phyloP scores from a whole-genome alignment of 495 filamentous ascomycete genomes.

The Bryoglossum gracile region DNA sequence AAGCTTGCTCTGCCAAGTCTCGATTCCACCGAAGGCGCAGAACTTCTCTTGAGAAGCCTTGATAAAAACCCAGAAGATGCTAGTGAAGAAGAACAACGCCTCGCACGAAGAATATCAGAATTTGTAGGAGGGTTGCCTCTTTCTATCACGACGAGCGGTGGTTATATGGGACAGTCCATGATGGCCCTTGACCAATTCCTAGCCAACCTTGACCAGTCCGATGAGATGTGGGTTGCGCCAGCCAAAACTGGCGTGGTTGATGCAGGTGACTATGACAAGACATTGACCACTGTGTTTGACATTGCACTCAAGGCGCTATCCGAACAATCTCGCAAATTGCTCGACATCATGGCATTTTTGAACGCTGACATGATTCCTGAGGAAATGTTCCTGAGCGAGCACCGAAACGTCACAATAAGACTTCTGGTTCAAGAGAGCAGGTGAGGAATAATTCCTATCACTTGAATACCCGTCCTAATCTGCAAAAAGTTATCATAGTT shows the following conservation, averaged over 20 bases:
- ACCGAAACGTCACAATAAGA: too few species aligned
- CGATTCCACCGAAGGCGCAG: constrained; percentile 2
- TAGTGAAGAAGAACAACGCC: not conserved
- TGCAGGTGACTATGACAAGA: constrained; percentile 1
- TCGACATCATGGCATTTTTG: constrained; percentile 27
- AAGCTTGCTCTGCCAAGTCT: constrained; percentile 1
- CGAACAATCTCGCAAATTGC: constrained; percentile 14
- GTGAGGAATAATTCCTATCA: too few species aligned
- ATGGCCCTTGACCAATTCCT: too few species aligned
- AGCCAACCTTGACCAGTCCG: constrained; percentile 18
- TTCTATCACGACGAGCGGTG: constrained; percentile 18
- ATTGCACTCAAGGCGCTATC: constrained; percentile 24
- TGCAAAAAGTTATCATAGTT: constrained; percentile 11
- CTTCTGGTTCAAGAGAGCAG: too few species aligned
- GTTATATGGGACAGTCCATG: too few species aligned
- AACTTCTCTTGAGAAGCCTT: not conserved
- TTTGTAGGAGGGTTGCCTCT: constrained; percentile 22
- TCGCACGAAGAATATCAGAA: not conserved
- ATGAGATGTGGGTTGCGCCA: constrained; percentile 26
- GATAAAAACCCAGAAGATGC: not conserved
- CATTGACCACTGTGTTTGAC: constrained; percentile 21
- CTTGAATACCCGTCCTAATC: too few species aligned
- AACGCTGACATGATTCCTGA: constrained; percentile 21
- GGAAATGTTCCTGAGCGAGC: constrained; percentile 21
- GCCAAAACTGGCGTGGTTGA: constrained; percentile 3